Conservation (phyloP, 176 grass and related monocot species). For the Oryza glumipatula region DNA sequence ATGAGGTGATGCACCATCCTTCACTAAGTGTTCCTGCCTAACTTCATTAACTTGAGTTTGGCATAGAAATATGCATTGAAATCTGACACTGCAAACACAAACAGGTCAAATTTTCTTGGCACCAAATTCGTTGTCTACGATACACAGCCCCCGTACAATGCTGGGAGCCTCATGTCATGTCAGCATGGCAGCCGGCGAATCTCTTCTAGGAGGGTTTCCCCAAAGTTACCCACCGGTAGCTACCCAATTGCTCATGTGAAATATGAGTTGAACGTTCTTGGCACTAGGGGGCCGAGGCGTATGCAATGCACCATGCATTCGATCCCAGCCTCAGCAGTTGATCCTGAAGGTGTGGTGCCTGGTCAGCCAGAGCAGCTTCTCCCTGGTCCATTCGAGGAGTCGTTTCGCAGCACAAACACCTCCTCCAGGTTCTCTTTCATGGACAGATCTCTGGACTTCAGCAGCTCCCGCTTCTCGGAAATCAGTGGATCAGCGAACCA, state of each 20-base stretch:
- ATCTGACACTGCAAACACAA: constrained; percentile 39
- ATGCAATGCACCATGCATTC: constrained; percentile 89
- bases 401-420: constrained; percentile 60
- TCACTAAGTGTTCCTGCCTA: constrained; percentile 24
- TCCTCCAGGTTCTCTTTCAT: constrained; percentile 52
- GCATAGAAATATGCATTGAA: neutral
- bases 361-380: constrained; percentile 61
- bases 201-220: constrained; percentile 82
- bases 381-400: constrained; percentile 58
- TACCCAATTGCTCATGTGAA: constrained; percentile 72
- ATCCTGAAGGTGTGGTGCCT: constrained; percentile 62
- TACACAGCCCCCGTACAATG: constrained; percentile 60
- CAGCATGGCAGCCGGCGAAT: constrained; percentile 35
- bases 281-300: constrained; percentile 74
- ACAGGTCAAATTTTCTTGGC: constrained; percentile 91
- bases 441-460: constrained; percentile 64
- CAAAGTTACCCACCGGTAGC: constrained; percentile 69
- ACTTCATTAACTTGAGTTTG: constrained; percentile 24
- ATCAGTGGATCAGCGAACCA: constrained; percentile 37
- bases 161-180: constrained; percentile 44
- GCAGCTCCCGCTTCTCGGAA: constrained; percentile 74
- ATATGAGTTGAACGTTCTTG: constrained; percentile 82
- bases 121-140: constrained; percentile 81
- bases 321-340: constrained; percentile 68
- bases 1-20: constrained; percentile 61